Percentiles rank a stretch among this genome's conserved stretches.
These are phyloP conservation scores for Luffa aegyptiaca DNA, from an alignment of 306 rosid genomes.

Conservation along the genomic window DNA sequence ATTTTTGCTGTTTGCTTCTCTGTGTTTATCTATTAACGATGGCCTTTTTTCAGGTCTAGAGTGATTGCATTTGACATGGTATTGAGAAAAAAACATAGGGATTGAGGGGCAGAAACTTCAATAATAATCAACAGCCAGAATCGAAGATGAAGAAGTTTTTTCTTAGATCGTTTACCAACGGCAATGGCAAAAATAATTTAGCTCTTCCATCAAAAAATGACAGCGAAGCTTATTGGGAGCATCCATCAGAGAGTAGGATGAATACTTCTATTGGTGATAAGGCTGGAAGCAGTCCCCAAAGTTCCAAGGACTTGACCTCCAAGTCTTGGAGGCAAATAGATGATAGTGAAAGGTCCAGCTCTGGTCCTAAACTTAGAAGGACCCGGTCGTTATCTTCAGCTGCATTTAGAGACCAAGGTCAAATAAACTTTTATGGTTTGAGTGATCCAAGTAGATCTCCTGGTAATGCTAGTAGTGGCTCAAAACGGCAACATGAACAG, in stretches of 20 bases:
- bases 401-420: conserved; percentile 33
- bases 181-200: conserved; percentile 34
- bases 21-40: background rate
- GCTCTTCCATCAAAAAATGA: conserved; percentile 37
- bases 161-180: conserved; percentile 2
- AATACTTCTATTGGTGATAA: conserved; percentile 21
- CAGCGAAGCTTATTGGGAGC: conserved; percentile 42
- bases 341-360: conserved; percentile 34
- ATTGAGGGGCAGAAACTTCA: conserved; percentile 10
- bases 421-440: conserved; percentile 20
- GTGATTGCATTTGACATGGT: conserved; percentile 14
- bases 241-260: conserved; percentile 34
- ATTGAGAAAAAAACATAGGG: conserved; percentile 10
- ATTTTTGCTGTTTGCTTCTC: background rate
- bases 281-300: conserved; percentile 33
- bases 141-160: conserved; percentile 9
- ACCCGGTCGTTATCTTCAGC: conserved; percentile 83
- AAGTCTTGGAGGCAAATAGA: conserved; percentile 47
- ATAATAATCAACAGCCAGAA: background rate
- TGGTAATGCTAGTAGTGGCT: conserved; percentile 34
- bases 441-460: conserved; percentile 59
- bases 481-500: conserved; percentile 40
- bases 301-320: conserved; percentile 34
- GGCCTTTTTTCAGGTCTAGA: conserved; percentile 14
- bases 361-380: conserved; percentile 59